Evolutionary conservation across 768 basidiomycete genomes (phyloP).

Genomic region (Mycena floridula): DNA sequence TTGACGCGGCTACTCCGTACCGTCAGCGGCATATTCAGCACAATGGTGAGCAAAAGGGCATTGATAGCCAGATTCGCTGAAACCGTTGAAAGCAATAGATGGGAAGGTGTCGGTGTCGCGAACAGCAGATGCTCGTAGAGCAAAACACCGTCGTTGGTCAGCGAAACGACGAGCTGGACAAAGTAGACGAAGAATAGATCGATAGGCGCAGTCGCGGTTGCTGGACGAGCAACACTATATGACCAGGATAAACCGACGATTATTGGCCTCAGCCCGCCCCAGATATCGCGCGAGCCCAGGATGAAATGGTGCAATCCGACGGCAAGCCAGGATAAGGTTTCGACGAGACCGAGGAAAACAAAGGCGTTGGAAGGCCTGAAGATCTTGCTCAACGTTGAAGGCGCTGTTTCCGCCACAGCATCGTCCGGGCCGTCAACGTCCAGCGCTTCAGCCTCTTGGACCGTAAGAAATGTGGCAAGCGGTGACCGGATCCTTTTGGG

Average conservation of each 20-base stretch:
- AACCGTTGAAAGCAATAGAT: slow-evolving; percentile 19
- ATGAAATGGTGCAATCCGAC: slow-evolving; percentile 46
- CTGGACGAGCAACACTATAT: slow-evolving; percentile 55
- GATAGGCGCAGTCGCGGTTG: slow-evolving; percentile 51
- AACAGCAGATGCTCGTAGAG: slow-evolving; percentile 45
- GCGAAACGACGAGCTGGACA: slow-evolving; percentile 35
- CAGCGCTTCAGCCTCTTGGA: slow-evolving; percentile 46
- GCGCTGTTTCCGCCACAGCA: slow-evolving; percentile 15
- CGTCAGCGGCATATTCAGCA: slow-evolving; percentile 58
- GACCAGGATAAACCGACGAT: slow-evolving; percentile 57
- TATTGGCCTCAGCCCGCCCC: slow-evolving; percentile 30
- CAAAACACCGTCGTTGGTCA: slow-evolving; percentile 46
- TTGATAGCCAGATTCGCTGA: slow-evolving; percentile 39
- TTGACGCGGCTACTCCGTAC: slow-evolving; percentile 50
- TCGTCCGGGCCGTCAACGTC: slow-evolving; percentile 18
- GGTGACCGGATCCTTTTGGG: slow-evolving; percentile 19
- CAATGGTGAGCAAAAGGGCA: slow-evolving; percentile 34
- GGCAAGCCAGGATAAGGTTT: slow-evolving; percentile 56
- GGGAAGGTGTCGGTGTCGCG: slow-evolving; percentile 34
- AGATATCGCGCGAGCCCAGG: slow-evolving; percentile 26
- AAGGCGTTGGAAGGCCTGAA: slow-evolving; percentile 23
- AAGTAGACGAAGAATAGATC: slow-evolving; percentile 59
- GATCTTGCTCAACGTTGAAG: slow-evolving; percentile 37
- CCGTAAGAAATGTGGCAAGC: slow-evolving; percentile 12
- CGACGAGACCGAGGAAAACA: slow-evolving; percentile 45